Percentiles rank a stretch among this genome's conserved stretches.
phyloP scores from a whole-genome alignment of 2,329 filamentous ascomycete genomes.

The Diplodia mutila region DNA sequence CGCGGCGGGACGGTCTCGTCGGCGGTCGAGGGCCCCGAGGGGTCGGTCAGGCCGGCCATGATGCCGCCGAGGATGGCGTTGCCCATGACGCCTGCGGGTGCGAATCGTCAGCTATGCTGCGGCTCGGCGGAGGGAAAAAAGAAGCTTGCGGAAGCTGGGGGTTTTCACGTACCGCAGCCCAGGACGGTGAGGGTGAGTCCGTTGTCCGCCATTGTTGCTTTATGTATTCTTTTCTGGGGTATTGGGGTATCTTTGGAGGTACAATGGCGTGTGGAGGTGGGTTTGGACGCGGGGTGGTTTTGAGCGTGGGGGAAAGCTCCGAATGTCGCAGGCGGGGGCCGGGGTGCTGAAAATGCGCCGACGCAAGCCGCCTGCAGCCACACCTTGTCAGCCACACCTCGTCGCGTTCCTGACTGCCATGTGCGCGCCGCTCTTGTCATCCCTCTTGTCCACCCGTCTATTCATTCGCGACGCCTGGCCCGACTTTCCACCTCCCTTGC shows the following conservation, averaged over 20 bases:
- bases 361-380: constrained; percentile 22
- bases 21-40: constrained; percentile 43
- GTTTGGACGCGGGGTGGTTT: not conserved
- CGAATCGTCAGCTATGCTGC: constrained; percentile 5
- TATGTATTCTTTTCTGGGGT: not conserved
- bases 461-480: not conserved
- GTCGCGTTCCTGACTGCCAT: not conserved
- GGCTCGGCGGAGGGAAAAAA: not conserved
- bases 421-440: not conserved
- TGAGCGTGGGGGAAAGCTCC: constrained; percentile 5
- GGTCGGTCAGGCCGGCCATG: constrained; percentile 66
- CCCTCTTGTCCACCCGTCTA: not conserved
- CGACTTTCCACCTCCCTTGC: not conserved
- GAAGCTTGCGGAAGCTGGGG: not conserved
- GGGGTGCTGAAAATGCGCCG: constrained; percentile 7
- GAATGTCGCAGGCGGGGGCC: constrained; percentile 6
- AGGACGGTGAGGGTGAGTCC: constrained; percentile 75
- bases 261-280: not conserved
- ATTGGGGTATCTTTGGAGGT: not conserved
- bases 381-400: not conserved
- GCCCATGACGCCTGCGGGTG: constrained; percentile 75
- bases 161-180: constrained; percentile 69
- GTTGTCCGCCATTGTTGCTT: constrained; percentile 30
- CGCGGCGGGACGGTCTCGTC: constrained; percentile 52
- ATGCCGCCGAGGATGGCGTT: constrained; percentile 83